phyloP scores from a whole-genome alignment of 306 rosid genomes.

The Ochetophila trinervis region DNA sequence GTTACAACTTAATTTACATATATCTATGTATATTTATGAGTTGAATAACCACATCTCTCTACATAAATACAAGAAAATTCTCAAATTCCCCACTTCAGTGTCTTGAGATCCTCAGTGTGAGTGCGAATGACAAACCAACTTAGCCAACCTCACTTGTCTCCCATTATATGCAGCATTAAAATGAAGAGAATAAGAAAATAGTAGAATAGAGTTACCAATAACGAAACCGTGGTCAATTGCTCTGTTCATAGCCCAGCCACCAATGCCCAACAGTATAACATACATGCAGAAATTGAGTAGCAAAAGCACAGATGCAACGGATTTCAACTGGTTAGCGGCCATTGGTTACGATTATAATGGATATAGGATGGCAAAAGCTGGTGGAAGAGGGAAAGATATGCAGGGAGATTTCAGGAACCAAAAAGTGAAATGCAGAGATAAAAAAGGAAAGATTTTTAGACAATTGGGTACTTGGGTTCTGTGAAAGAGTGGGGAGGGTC shows the following conservation, averaged over 20 bases:
- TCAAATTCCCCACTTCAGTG: too few relatives aligned
- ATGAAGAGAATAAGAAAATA: neutral
- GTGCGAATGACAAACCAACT: too few relatives aligned
- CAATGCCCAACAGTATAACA: slow-evolving; percentile 74
- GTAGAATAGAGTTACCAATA: slow-evolving; percentile 47
- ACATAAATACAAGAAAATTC: too few relatives aligned
- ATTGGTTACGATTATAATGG: slow-evolving; percentile 26
- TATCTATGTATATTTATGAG: too few relatives aligned
- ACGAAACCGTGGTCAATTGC: slow-evolving; percentile 83
- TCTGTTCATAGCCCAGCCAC: slow-evolving; percentile 91
- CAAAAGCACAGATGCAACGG: slow-evolving; percentile 69
- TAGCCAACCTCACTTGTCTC: too few relatives aligned
- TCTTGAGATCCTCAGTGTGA: too few relatives aligned
- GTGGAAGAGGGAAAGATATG: slow-evolving; percentile 1
- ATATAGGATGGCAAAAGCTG: slow-evolving; percentile 15
- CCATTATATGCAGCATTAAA: too few relatives aligned
- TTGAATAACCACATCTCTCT: too few relatives aligned
- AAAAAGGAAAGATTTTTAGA: slow-evolving; percentile 7
- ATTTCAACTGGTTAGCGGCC: slow-evolving; percentile 63
- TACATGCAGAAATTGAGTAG: slow-evolving; percentile 86
- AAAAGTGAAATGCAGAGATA: slow-evolving; percentile 25
- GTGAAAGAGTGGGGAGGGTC: slow-evolving; percentile 19
- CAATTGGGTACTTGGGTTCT: slow-evolving; percentile 9
- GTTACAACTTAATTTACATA: neutral
- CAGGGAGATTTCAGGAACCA: slow-evolving; percentile 13